These are phyloP conservation scores for Suillus clintonianus DNA, from an alignment of 768 basidiomycete species.

Conservation along the genomic window DNA sequence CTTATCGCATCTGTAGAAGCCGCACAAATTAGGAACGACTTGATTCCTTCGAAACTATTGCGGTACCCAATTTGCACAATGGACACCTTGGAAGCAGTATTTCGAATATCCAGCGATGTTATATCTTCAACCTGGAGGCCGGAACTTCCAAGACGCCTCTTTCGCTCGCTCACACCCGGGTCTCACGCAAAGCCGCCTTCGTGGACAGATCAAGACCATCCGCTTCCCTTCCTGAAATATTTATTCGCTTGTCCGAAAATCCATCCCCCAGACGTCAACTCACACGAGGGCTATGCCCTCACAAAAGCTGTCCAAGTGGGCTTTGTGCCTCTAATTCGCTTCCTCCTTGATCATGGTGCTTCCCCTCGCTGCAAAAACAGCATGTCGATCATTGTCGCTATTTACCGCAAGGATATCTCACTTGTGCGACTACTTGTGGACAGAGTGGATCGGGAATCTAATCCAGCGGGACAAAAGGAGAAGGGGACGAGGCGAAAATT, in stretches of 20 bases:
- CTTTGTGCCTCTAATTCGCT: conserved; percentile 63
- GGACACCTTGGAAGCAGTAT: conserved; percentile 47
- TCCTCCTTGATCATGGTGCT: conserved; percentile 73
- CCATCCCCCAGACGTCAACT: conserved; percentile 53
- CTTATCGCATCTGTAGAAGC: conserved; percentile 43
- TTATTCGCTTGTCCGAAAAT: conserved; percentile 47
- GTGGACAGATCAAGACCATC: conserved; percentile 55
- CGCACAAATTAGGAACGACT: conserved; percentile 13
- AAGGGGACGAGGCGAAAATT: conserved; percentile 52
- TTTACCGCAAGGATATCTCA: conserved; percentile 63
- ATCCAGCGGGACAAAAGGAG: conserved; percentile 7
- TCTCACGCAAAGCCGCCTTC: conserved; percentile 9
- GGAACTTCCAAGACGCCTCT: conserved; percentile 68
- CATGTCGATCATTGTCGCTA: conserved; percentile 76
- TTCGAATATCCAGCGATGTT: conserved; percentile 27
- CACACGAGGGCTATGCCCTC: conserved; percentile 81
- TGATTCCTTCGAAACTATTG: conserved; percentile 49
- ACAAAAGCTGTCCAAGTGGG: conserved; percentile 72
- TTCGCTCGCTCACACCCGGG: conserved; percentile 49
- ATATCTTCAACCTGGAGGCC: conserved; percentile 20
- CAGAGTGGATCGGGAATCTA: conserved; percentile 31
- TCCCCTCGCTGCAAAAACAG: conserved; percentile 62
- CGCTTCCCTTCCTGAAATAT: conserved; percentile 64
- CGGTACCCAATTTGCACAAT: conserved; percentile 40
- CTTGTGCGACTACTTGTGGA: conserved; percentile 82